Conservation (phyloP, 495 filamentous ascomycete species). For the Physcia stellaris region DNA sequence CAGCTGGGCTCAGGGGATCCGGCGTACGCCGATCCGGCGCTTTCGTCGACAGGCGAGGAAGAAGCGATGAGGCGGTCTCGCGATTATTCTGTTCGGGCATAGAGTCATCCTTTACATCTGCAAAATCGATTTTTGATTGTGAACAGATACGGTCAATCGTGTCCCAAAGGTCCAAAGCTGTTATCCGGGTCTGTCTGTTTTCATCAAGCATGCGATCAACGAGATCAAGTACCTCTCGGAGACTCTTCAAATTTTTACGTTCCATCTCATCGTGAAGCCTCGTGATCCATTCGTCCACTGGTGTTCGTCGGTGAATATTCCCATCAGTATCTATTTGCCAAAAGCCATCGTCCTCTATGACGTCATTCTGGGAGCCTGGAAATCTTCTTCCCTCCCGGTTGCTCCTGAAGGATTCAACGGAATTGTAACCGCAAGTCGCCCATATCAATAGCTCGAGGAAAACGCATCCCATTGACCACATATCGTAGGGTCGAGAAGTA, state of each 20-base stretch:
- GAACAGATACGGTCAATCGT: conserved; percentile 1
- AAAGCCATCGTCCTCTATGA: conserved; percentile 9
- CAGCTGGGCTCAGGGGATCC: too few relatives aligned
- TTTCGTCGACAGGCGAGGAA: too few relatives aligned
- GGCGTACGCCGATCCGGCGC: too few relatives aligned
- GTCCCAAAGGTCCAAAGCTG: conserved; percentile 1
- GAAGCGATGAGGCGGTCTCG: too few relatives aligned
- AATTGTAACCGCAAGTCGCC: background rate
- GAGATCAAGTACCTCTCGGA: background rate
- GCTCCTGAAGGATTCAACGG: background rate
- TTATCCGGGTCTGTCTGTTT: conserved; percentile 2
- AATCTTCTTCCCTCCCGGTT: background rate
- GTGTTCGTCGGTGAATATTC: background rate
- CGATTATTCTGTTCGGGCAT: too few relatives aligned
- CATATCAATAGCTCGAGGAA: conserved; percentile 26
- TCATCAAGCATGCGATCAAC: conserved; percentile 5
- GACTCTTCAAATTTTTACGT: background rate
- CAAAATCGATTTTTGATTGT: background rate
- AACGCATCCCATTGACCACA: conserved; percentile 36
- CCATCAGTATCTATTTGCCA: conserved; percentile 1
- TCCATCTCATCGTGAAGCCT: conserved; percentile 1
- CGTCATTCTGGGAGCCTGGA: background rate
- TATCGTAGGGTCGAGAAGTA: conserved; percentile 30
- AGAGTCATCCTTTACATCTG: too few relatives aligned
- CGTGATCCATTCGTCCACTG: conserved; percentile 1